These are phyloP conservation scores for Macrocybe gigantea DNA, from an alignment of 768 basidiomycete genomes.

Conservation along the genomic window DNA sequence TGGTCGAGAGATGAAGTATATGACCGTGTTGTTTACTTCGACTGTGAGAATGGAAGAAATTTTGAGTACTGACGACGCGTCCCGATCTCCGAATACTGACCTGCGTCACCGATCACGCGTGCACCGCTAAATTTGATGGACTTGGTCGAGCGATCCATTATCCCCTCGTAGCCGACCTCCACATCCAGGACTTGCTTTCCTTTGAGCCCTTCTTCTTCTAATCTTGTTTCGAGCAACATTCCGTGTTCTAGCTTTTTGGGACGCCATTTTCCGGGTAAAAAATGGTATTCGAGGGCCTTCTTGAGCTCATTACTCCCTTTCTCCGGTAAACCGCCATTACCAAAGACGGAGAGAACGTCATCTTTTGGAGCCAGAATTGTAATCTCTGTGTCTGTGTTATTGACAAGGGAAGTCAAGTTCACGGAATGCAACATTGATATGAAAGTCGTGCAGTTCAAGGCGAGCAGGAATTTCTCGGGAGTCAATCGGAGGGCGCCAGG, in stretches of 20 bases:
- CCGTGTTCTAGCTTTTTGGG: conserved; percentile 66
- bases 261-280: conserved; percentile 77
- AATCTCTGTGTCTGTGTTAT: conserved; percentile 60
- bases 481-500: conserved; percentile 73
- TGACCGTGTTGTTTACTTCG: conserved; percentile 66
- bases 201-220: conserved; percentile 65
- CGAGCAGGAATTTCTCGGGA: conserved; percentile 91
- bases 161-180: conserved; percentile 48
- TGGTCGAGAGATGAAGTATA: conserved; percentile 86
- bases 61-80: not conserved
- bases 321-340: conserved; percentile 51
- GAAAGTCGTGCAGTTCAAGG: conserved; percentile 87
- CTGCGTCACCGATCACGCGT: conserved; percentile 66
- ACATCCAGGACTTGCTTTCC: conserved; percentile 66
- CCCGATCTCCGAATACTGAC: conserved; percentile 36
- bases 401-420: conserved; percentile 63
- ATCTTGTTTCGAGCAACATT: conserved; percentile 73
- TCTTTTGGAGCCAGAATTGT: conserved; percentile 93
- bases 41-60: conserved; percentile 38
- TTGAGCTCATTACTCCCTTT: conserved; percentile 65
- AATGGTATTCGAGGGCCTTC: conserved; percentile 80
- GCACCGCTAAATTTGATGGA: conserved; percentile 82
- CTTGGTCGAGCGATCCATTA: conserved; percentile 39
- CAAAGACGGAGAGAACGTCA: conserved; percentile 65
- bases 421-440: conserved; percentile 85